A percentile compares a stretch with the other conserved stretches of the same genome.
These are phyloP conservation scores for Tricholoma sp. DNA, from an alignment of 768 basidiomycete species.

Conservation along the genomic window DNA sequence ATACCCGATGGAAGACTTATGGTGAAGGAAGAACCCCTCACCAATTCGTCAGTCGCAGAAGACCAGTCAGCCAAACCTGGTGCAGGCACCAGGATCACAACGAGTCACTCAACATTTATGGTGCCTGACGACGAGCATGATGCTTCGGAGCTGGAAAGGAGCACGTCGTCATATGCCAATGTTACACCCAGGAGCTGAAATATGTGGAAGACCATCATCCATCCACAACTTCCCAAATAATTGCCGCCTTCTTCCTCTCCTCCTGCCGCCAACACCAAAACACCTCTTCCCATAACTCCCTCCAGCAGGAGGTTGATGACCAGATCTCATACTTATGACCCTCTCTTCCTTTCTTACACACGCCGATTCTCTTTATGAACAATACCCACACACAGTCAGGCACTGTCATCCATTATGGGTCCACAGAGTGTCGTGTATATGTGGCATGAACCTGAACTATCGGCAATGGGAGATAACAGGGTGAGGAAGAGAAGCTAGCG, in stretches of 20 bases:
- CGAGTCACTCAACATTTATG: not conserved
- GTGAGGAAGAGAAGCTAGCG: constrained; percentile 21
- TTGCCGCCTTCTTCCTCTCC: not conserved
- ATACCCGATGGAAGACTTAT: not conserved
- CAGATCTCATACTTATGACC: constrained; percentile 14
- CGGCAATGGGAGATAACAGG: not conserved
- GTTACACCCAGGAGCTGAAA: not conserved
- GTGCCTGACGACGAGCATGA: not conserved
- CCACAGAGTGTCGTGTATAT: constrained; percentile 73
- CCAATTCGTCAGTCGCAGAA: not conserved
- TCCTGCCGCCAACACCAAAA: not conserved
- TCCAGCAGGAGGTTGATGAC: not conserved
- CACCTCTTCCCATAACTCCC: not conserved
- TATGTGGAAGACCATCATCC: not conserved
- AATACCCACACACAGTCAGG: constrained; percentile 54
- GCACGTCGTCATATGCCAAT: not conserved
- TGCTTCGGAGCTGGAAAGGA: not conserved
- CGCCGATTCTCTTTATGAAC: constrained; percentile 54
- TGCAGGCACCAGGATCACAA: not conserved
- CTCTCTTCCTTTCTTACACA: constrained; percentile 47
- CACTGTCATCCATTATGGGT: constrained; percentile 61
- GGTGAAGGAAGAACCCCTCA: not conserved
- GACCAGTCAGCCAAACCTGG: no score
- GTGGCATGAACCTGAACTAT: constrained; percentile 49
- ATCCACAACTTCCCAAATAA: not conserved